Evolutionary conservation across 208 protist species (phyloP), one percentile per base, ranked within the genome.

Genomic region (Angomonas deanei): DNA sequence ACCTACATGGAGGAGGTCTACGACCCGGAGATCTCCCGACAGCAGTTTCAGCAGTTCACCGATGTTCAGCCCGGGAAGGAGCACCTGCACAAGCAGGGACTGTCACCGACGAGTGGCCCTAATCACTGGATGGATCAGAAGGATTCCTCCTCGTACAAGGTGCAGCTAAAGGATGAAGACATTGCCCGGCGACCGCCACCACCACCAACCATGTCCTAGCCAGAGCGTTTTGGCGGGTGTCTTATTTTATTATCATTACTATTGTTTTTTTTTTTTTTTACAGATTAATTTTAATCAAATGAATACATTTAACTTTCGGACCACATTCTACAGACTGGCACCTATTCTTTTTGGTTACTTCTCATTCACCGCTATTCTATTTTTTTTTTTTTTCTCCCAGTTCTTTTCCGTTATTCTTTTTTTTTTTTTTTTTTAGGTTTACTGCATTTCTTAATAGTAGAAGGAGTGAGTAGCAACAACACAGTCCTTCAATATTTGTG

Each of bases 1-100:
- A 91, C 83, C 30, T 94, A 94, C 77, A 94, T 94, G 88, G 88
- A 94, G 75, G 88, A 94, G 68, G 80, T 91, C 31, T 94, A 94
- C 67, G 88, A 94, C 65, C 88, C 88, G 21, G 83, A 92, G 74
- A 39, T 92, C 36, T 89, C 83, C 21, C 80, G 85, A 3, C 67
- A 77, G 76, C 85, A 92, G 74, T 94, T 94, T 55, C 83, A 91
- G 36, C 73, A 87, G 68, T 91, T 96, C 70, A 82, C 77, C 26
- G 84, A 93, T 48, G 89, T 93, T 26, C 80, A 90, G 72, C 83
- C 84, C 0, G 82, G 88, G 1, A 81, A 78, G 58, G 81, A 90
- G 68, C 69, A 91, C 32, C 24, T 78, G 39, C 88, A 94, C 47
- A 70, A 70, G 6, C 88, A 94, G 67, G 74, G 71, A 0, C 46